Conservation (phyloP, 768 basidiomycete genomes). For the Bullera alba region DNA sequence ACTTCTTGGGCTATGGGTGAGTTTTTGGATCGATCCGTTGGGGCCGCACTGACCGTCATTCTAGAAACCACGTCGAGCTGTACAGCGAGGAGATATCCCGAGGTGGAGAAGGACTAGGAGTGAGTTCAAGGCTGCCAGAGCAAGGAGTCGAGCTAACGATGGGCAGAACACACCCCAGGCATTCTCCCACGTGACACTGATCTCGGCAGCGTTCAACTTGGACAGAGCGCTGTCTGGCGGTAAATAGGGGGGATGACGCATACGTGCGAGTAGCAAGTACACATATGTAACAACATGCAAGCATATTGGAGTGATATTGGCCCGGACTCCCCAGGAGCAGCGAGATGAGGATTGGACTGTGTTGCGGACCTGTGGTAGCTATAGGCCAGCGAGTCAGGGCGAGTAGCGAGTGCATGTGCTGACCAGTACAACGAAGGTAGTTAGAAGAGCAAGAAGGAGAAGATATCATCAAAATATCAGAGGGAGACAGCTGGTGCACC, state of each 20-base stretch:
- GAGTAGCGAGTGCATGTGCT: no score
- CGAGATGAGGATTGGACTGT: no score
- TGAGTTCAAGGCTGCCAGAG: constrained; percentile 6
- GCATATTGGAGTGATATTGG: no score
- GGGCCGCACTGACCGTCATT: no score
- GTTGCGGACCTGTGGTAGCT: no score
- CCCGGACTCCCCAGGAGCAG: no score
- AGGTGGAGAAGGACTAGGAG: constrained; percentile 66
- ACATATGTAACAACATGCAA: not conserved
- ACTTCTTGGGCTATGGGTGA: constrained; percentile 53
- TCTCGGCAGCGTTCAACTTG: constrained; percentile 43
- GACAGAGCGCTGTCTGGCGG: constrained; percentile 27
- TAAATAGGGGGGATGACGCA: not conserved
- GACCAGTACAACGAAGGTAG: no score
- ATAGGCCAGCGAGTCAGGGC: no score
- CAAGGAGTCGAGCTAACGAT: not conserved
- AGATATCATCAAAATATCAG: no score
- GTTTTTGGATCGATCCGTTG: no score
- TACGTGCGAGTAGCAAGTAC: not conserved
- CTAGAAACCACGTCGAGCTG: constrained; percentile 82
- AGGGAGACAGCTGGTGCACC: no score
- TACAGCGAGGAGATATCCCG: constrained; percentile 58
- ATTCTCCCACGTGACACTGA: constrained; percentile 46
- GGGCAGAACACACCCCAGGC: constrained; percentile 46
- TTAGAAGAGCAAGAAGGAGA: no score